Evolutionary conservation across 176 grass and related monocot species (phyloP).

Genomic region (Musa beccarii): DNA sequence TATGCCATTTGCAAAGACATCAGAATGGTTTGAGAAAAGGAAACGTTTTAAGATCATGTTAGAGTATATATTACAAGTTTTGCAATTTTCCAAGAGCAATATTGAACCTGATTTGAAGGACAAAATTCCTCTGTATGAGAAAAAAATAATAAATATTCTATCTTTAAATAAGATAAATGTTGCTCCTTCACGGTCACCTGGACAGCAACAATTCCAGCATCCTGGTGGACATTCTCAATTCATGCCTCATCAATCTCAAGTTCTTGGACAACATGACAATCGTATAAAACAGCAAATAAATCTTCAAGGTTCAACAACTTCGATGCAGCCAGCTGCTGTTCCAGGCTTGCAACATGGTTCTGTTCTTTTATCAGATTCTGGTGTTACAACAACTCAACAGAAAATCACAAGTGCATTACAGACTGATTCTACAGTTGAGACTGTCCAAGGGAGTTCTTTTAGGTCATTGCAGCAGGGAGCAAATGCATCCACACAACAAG

Average conservation of each 20-base stretch:
- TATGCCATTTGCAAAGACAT: constrained; percentile 27
- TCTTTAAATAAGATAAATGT: constrained; percentile 46
- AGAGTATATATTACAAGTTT: constrained; percentile 36
- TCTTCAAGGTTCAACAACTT: constrained; percentile 29
- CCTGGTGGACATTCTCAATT: constrained; percentile 42
- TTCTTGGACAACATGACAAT: constrained; percentile 41
- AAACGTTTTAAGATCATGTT: constrained; percentile 44
- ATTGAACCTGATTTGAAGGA: constrained; percentile 43
- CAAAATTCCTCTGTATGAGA: constrained; percentile 48
- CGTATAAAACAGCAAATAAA: constrained; percentile 55
- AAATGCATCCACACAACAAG: constrained; percentile 27
- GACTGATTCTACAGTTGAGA: constrained; percentile 39
- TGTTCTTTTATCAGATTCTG: constrained; percentile 42
- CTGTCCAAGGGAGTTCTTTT: constrained; percentile 45
- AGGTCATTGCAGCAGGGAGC: constrained; percentile 59
- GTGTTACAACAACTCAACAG: constrained; percentile 51
- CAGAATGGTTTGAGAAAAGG: constrained; percentile 57
- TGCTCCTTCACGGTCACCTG: constrained; percentile 26
- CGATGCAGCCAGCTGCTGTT: constrained; percentile 40
- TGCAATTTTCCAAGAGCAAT: constrained; percentile 43
- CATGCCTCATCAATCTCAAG: constrained; percentile 41
- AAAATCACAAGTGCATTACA: constrained; percentile 53
- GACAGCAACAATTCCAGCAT: constrained; percentile 43
- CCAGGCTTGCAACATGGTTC: constrained; percentile 49
- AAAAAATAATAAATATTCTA: constrained; percentile 49